Base-by-base conservation (phyloP, 2,329 filamentous ascomycete species). In the Neurospora sp. region DNA sequence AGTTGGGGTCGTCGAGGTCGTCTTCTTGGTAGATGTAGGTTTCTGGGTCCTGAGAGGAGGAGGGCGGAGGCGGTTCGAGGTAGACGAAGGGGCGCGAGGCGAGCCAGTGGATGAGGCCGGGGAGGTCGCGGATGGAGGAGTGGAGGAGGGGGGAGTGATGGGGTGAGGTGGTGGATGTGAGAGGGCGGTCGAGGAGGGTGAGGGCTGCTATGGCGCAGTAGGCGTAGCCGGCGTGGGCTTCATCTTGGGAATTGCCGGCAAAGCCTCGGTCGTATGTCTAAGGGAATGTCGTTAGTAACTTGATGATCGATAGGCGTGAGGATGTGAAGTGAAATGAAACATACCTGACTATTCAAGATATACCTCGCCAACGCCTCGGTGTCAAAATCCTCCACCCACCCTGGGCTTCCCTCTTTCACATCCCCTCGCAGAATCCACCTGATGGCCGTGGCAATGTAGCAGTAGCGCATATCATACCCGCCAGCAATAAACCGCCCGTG, bases 151-250 rank as follows among this genome's bases (percentile, higher is more conserved):
- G 76, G 28, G 77, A 73, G 13, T 23, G 6, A 3, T 23, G 43
- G 10, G 43, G 19, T 23, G 73, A 69, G 71, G 75, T 73, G 67
- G 76, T 76, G 69, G 82, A 78, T 2, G 52, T 28, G 1, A 83
- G 80, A 1, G 91, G 84, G 11, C 89, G 87, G 71, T 88, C 87
- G n/a, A 97, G 84, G 67, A 97, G 87, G 1, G 88, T 87, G 5
- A 98, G 82, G 4, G 93, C 91, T 11, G 88, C 89, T 69, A 97
- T 86, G 8, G 91, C 93, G 79, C 93, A 97, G 82, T 94, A 97
- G 10, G 93, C 93, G 79, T 97, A 95, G 23, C 96, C 96, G 74
- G 93, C 92, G 77, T 97, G 93, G 40, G 93, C 90, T 81, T 97
- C 94, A 71, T 93, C 90, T 71, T 89, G 89, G 0, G 90, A 89